These are phyloP conservation scores for Suillus subaureus DNA, from an alignment of 768 basidiomycete genomes.

Conservation along the genomic window DNA sequence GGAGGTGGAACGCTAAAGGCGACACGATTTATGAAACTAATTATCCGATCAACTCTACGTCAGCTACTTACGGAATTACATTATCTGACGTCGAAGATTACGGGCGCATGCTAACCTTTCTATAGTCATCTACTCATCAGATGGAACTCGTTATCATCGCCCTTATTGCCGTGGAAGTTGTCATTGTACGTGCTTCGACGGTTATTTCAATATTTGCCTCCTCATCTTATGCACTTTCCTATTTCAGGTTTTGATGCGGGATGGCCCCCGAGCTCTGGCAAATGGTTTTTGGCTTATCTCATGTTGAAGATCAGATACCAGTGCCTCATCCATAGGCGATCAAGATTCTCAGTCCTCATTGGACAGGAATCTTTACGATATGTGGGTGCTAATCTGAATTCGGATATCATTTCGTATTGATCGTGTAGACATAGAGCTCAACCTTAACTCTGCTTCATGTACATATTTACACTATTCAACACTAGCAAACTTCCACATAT, in stretches of 20 bases:
- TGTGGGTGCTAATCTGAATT: not conserved
- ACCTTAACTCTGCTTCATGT: too few species aligned
- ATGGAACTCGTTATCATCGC: conserved; percentile 97
- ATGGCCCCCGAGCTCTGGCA: conserved; percentile 76
- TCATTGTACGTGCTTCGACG: conserved; percentile 61
- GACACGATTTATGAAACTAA: not conserved
- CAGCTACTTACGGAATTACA: conserved; percentile 83
- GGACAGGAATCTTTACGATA: not conserved
- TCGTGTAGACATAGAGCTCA: not conserved
- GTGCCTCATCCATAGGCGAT: not conserved
- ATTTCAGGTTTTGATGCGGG: conserved; percentile 69
- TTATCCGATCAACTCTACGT: conserved; percentile 70
- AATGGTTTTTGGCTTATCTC: conserved; percentile 37
- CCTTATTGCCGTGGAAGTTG: conserved; percentile 93
- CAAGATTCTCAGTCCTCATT: not conserved
- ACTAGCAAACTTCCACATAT: not conserved
- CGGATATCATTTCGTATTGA: not conserved
- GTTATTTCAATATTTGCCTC: not conserved
- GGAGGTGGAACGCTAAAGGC: conserved; percentile 46
- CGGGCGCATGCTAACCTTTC: conserved; percentile 3
- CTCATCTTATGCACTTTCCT: conserved; percentile 6
- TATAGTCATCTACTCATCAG: conserved; percentile 81
- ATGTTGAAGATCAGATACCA: conserved; percentile 14
- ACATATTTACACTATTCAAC: not conserved
- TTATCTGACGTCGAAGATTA: not conserved